phyloP scores from a whole-genome alignment of 345 rosid genomes.

The Luvunga scandens region DNA sequence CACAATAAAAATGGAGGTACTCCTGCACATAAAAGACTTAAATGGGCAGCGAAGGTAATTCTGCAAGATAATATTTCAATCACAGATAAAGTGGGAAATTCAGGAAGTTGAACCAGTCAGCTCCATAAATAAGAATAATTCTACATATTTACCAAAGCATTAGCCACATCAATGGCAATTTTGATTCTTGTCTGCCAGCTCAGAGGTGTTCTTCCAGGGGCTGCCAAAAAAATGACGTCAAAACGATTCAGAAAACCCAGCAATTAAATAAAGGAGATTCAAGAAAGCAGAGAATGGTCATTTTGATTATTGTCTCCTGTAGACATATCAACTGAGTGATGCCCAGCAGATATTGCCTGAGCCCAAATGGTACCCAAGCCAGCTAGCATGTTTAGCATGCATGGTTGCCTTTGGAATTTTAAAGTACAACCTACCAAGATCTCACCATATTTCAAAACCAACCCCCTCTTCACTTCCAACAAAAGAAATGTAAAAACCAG shows the following conservation, averaged over 20 bases:
- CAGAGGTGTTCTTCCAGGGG: conserved; percentile 51
- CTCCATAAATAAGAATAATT: not conserved
- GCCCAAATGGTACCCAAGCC: not conserved
- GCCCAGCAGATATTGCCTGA: not conserved
- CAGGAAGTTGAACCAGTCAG: conserved; percentile 9
- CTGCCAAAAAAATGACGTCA: conserved; percentile 36
- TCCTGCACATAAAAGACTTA: conserved; percentile 51
- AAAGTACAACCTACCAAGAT: not conserved
- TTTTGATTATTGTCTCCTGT: not conserved
- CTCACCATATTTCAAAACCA: too few species aligned
- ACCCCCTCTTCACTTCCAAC: not conserved
- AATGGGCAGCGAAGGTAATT: not conserved
- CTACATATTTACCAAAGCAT: conserved; percentile 76
- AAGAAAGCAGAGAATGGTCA: not conserved
- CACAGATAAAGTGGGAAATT: conserved; percentile 3
- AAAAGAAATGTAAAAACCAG: not conserved
- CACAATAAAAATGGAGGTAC: conserved; percentile 94
- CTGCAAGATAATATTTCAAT: not conserved
- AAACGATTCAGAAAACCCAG: conserved; percentile 11
- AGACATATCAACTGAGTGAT: not conserved
- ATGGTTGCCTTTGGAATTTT: not conserved
- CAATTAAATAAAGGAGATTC: not conserved
- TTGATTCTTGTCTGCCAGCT: conserved; percentile 88
- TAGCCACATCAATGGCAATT: conserved; percentile 88
- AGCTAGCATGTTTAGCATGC: not conserved